These are phyloP conservation scores for Logfia minima DNA, from an alignment of 129 eudicot species.

Conservation along the genomic window DNA sequence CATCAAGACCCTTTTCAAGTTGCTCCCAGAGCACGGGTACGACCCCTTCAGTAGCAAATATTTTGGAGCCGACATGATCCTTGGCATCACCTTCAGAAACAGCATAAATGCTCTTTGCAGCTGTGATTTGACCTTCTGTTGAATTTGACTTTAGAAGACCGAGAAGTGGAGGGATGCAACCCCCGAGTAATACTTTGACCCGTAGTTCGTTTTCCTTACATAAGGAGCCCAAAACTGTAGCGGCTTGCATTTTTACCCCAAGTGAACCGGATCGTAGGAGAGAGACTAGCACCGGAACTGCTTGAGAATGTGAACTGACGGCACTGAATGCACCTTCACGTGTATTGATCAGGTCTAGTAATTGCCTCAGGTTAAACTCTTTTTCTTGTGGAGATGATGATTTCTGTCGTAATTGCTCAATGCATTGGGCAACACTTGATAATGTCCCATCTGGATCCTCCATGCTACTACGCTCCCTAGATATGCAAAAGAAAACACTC, in stretches of 20 bases:
- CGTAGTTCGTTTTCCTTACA: conserved; percentile 95
- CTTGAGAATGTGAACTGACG: conserved; percentile 98
- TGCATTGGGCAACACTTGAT: conserved; percentile 98
- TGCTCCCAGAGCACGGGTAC: conserved; percentile 97
- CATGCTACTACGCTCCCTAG: conserved; percentile 87
- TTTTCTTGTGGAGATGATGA: conserved; percentile 81
- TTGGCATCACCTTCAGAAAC: conserved; percentile 96
- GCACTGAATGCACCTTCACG: conserved; percentile 98
- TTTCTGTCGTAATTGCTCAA: conserved; percentile 91
- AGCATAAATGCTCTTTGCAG: conserved; percentile 91
- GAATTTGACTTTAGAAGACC: conserved; percentile 90
- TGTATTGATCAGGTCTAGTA: conserved; percentile 79
- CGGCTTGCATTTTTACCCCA: conserved; percentile 86
- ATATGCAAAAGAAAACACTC: conserved; percentile 9
- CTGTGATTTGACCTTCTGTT: conserved; percentile 87
- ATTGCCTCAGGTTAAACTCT: conserved; percentile 70
- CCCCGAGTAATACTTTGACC: conserved; percentile 92
- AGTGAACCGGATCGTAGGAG: conserved; percentile 95
- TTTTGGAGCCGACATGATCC: conserved; percentile 97
- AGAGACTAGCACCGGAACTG: conserved; percentile 97
- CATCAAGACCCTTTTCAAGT: conserved; percentile 73
- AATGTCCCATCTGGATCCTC: conserved; percentile 99
- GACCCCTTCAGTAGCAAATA: conserved; percentile 97
- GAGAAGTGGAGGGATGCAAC: conserved; percentile 98
- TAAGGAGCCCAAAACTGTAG: conserved; percentile 85